Conservation (phyloP, 768 basidiomycete species). For the Suillus variegatus region DNA sequence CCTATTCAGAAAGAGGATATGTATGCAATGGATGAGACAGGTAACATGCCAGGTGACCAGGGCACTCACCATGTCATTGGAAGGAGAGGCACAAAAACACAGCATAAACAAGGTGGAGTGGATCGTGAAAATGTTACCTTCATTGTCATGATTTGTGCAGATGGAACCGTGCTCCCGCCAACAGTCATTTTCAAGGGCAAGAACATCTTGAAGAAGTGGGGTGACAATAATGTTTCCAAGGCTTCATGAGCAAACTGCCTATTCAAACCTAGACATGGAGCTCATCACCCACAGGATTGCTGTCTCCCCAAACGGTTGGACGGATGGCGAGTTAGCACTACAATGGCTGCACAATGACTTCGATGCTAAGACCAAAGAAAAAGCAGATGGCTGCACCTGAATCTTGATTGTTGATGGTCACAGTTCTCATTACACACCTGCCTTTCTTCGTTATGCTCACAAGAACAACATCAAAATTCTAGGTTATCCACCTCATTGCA, state of each 20-base stretch:
- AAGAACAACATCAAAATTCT: slow-evolving; percentile 39
- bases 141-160: slow-evolving; percentile 36
- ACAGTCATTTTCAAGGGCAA: slow-evolving; percentile 41
- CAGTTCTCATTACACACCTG: slow-evolving; percentile 37
- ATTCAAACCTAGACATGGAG: background rate
- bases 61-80: slow-evolving; percentile 16
- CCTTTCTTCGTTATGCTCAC: slow-evolving; percentile 35
- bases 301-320: slow-evolving; percentile 24
- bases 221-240: slow-evolving; percentile 36
- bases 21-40: slow-evolving; percentile 42
- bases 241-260: slow-evolving; percentile 29
- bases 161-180: slow-evolving; percentile 35
- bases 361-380: slow-evolving; percentile 35
- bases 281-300: slow-evolving; percentile 12
- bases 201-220: slow-evolving; percentile 32
- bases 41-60: slow-evolving; percentile 4
- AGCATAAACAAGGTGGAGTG: slow-evolving; percentile 34
- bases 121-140: slow-evolving; percentile 32
- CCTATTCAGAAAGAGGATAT: slow-evolving; percentile 6
- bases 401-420: slow-evolving; percentile 45
- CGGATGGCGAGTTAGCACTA: slow-evolving; percentile 17
- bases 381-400: slow-evolving; percentile 31
- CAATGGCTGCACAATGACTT: slow-evolving; percentile 28
- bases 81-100: slow-evolving; percentile 21
- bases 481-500: slow-evolving; percentile 31